A percentile compares a stretch with the other conserved stretches of the same genome.
These are phyloP conservation scores for Nematocida sp. DNA, from an alignment of 371 early-diverging fungal species.

Conservation along the genomic window DNA sequence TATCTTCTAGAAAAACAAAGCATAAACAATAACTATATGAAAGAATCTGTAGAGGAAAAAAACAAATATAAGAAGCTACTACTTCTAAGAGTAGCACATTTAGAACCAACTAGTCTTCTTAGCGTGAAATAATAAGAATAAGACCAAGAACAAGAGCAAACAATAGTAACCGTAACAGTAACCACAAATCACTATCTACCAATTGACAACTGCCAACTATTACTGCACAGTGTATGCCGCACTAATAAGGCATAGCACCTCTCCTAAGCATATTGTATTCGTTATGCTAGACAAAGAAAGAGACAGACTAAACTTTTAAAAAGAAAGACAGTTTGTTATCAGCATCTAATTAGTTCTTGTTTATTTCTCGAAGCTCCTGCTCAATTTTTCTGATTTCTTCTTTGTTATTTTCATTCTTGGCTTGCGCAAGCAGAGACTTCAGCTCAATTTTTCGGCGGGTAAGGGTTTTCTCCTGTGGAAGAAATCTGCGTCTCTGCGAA, in stretches of 20 bases:
- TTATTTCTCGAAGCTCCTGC: conserved; percentile 36
- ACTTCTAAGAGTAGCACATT: too few species aligned
- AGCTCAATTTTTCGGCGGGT: conserved; percentile 51
- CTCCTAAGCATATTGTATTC: too few species aligned
- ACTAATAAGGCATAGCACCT: too few species aligned
- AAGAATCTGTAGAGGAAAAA: too few species aligned
- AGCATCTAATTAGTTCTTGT: neutral
- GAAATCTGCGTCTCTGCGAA: conserved; percentile 40
- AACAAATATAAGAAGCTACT: too few species aligned
- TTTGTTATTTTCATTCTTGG: conserved; percentile 41
- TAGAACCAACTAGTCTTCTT: too few species aligned
- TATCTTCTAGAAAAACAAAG: too few species aligned
- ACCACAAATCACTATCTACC: neutral
- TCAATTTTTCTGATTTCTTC: conserved; percentile 54
- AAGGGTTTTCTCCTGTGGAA: conserved; percentile 39
- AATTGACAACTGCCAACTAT: too few species aligned
- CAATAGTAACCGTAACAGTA: neutral
- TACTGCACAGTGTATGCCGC: too few species aligned
- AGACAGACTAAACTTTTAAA: neutral
- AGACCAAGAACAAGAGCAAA: neutral
- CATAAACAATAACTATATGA: too few species aligned
- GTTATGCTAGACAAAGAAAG: too few species aligned
- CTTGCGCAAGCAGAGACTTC: conserved; percentile 43
- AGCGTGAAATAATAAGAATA: too few species aligned
- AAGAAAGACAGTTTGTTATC: neutral